Evolutionary conservation across 1,284 basidiomycete genomes (phyloP).

Genomic region (Cryptococcus jaspeensis): DNA sequence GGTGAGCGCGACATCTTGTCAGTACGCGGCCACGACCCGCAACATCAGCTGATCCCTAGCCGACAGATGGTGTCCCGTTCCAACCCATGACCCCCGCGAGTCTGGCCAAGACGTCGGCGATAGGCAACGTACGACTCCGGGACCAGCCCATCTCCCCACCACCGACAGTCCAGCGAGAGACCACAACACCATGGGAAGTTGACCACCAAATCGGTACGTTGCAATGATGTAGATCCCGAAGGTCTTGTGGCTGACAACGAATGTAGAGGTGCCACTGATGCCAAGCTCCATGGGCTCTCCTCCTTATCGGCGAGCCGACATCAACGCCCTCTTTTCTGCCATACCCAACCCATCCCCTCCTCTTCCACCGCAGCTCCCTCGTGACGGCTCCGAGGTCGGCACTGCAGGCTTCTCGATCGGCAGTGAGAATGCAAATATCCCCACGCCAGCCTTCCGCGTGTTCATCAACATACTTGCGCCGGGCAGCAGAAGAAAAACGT

Average conservation of each 20-base stretch:
- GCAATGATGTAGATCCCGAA: neutral
- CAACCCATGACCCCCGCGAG: neutral
- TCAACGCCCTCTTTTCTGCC: neutral
- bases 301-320: neutral
- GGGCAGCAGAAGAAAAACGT: too few relatives aligned
- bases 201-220: neutral
- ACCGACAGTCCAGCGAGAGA: neutral
- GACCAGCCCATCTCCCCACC: neutral
- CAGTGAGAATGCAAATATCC: neutral
- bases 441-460: too few relatives aligned
- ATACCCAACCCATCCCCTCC: neutral
- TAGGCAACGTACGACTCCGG: too few relatives aligned
- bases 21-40: neutral
- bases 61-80: constrained; percentile 1
- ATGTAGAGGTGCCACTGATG: neutral
- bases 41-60: neutral
- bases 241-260: neutral
- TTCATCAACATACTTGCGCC: too few relatives aligned
- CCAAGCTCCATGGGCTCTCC: neutral
- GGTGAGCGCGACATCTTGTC: neutral
- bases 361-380: neutral
- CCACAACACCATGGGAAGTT: neutral
- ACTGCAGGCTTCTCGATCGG: neutral
- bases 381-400: neutral
- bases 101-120: neutral